phyloP scores from a whole-genome alignment of 768 basidiomycete species.

The Phlegmacium glaucopus region DNA sequence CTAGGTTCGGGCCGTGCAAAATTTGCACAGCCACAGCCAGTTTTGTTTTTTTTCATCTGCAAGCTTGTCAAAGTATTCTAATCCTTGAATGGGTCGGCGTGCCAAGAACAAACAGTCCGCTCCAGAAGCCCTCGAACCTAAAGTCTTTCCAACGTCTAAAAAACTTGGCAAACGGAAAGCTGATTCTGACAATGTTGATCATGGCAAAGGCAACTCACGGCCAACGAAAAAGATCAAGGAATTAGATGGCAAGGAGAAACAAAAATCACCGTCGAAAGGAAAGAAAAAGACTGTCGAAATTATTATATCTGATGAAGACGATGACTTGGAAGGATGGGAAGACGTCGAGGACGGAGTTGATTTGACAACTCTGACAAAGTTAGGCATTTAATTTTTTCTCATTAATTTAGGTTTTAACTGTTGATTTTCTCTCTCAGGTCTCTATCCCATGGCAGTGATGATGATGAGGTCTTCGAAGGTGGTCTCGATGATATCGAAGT shows the following conservation, averaged over 20 bases:
- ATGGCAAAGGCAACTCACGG: constrained; percentile 29
- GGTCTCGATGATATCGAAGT: constrained; percentile 50
- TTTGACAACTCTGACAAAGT: constrained; percentile 42
- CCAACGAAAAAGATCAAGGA: constrained; percentile 50
- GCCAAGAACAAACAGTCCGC: constrained; percentile 81
- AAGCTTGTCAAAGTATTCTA: neutral
- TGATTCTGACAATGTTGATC: constrained; percentile 28
- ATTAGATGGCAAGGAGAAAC: constrained; percentile 34
- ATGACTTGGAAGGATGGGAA: constrained; percentile 57
- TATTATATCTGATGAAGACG: constrained; percentile 16
- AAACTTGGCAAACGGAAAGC: constrained; percentile 77
- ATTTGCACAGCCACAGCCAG: neutral
- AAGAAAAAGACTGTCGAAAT: constrained; percentile 14
- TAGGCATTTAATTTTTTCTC: constrained; percentile 8
- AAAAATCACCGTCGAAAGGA: constrained; percentile 16
- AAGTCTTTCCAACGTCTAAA: constrained; percentile 41
- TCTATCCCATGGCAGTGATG: constrained; percentile 42
- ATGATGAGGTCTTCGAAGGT: constrained; percentile 33
- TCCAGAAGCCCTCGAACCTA: constrained; percentile 54
- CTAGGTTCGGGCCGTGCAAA: no score
- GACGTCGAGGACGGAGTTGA: constrained; percentile 50
- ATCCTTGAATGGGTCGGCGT: constrained; percentile 68
- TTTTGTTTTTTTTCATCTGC: neutral
- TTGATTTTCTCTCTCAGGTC: constrained; percentile 28
- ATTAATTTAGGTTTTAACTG: constrained; percentile 3